These are phyloP conservation scores for Silene coronaria DNA, from an alignment of 179 eudicot species.

Conservation along the genomic window DNA sequence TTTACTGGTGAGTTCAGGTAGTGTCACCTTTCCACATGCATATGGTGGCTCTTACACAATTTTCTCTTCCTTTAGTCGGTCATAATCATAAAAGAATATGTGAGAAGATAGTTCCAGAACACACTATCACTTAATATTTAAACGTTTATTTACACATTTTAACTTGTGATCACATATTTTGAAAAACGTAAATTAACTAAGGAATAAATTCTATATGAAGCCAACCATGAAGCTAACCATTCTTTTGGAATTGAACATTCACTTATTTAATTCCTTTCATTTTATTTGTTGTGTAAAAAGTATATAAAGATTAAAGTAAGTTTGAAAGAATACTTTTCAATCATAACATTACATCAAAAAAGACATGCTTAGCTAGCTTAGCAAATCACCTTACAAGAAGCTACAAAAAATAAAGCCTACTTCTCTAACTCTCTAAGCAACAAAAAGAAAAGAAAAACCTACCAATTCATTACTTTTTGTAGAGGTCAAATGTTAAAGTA, in stretches of 20 bases:
- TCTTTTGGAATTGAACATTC: neutral
- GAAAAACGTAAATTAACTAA: too few species aligned
- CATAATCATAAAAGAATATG: too few species aligned
- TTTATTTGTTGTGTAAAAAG: neutral
- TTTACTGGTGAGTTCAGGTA: too few species aligned
- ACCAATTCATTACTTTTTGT: conserved; percentile 11
- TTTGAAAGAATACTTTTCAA: neutral
- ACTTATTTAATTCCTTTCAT: neutral
- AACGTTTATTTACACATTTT: too few species aligned
- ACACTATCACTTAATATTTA: too few species aligned
- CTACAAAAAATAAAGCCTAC: conserved; percentile 17
- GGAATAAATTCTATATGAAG: neutral
- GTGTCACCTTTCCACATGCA: too few species aligned
- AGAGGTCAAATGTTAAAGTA: conserved; percentile 24
- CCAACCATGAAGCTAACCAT: neutral
- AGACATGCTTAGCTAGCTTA: conserved; percentile 8
- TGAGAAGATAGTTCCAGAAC: too few species aligned
- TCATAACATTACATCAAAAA: neutral
- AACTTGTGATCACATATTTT: too few species aligned
- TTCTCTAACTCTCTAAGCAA: neutral
- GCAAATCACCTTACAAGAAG: conserved; percentile 15
- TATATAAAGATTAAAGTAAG: neutral
- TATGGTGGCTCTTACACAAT: too few species aligned
- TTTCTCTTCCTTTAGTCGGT: too few species aligned
- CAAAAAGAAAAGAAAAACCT: conserved; percentile 13